A percentile compares a stretch with the other conserved stretches of the same genome.
Evolutionary conservation across 2,329 filamentous ascomycete species (phyloP).

Genomic region (Paecilomyces sp.): DNA sequence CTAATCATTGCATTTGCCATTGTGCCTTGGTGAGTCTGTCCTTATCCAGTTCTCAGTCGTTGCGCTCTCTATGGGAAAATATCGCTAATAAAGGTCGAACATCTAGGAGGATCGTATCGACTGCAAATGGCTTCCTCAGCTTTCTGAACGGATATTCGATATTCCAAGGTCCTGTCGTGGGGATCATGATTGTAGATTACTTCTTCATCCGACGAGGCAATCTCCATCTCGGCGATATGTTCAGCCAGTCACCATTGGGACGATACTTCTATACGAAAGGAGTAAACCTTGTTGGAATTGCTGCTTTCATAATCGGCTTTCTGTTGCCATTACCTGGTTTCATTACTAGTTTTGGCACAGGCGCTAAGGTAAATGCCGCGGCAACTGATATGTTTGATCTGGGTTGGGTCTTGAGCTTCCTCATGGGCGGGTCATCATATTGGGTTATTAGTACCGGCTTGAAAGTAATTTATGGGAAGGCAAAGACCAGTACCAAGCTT

Average conservation of each 20-base stretch:
- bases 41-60: neutral
- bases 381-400: constrained; percentile 15
- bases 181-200: constrained; percentile 31
- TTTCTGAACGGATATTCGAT: constrained; percentile 16
- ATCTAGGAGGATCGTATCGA: constrained; percentile 13
- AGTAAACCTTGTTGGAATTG: constrained; percentile 20
- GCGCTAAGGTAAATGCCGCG: constrained; percentile 5
- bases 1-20: constrained; percentile 22
- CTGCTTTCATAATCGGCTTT: constrained; percentile 14
- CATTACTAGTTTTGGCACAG: constrained; percentile 10
- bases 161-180: constrained; percentile 13
- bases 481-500: neutral
- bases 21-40: constrained; percentile 25
- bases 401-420: constrained; percentile 16
- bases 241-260: constrained; percentile 16
- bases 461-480: neutral
- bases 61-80: neutral
- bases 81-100: neutral
- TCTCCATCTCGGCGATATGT: constrained; percentile 24
- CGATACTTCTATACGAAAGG: constrained; percentile 28
- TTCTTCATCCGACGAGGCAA: constrained; percentile 25
- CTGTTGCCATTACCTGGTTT: constrained; percentile 15
- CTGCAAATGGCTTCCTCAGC: constrained; percentile 15
- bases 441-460: constrained; percentile 8
- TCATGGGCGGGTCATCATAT: constrained; percentile 12